Conservation (phyloP, 495 filamentous ascomycete species). For the Podospora anserina region DNA sequence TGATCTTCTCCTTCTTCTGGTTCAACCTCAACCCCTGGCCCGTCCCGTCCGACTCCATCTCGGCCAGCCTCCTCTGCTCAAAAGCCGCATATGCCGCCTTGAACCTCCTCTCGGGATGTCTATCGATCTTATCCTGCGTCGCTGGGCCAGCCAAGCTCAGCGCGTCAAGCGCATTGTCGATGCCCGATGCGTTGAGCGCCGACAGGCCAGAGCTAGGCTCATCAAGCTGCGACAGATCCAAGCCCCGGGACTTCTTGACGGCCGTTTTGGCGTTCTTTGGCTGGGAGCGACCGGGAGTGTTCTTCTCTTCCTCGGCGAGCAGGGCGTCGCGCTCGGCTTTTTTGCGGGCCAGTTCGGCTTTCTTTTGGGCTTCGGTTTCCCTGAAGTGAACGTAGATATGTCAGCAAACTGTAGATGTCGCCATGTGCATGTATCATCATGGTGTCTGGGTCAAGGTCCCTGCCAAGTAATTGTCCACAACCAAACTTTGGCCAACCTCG, state of each 20-base stretch:
- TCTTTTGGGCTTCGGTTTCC: conserved; percentile 81
- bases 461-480: background rate
- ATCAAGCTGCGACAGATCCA: conserved; percentile 70
- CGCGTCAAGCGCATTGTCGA: conserved; percentile 88
- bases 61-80: conserved; percentile 76
- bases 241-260: conserved; percentile 63
- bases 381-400: conserved; percentile 40
- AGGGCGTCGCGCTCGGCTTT: conserved; percentile 84
- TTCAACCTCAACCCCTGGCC: conserved; percentile 70
- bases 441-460: background rate
- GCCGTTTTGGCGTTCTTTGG: conserved; percentile 58
- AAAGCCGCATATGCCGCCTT: conserved; percentile 85
- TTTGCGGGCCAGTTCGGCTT: conserved; percentile 77
- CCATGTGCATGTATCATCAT: background rate
- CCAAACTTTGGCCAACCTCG: background rate
- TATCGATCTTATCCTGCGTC: conserved; percentile 63
- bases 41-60: conserved; percentile 74
- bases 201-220: conserved; percentile 40
- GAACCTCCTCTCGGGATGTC: conserved; percentile 79
- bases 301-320: conserved; percentile 81
- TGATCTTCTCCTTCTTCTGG: conserved; percentile 73
- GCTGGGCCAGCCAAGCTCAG: conserved; percentile 58
- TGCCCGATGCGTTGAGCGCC: conserved; percentile 73
- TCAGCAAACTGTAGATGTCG: conserved; percentile 15
- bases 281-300: conserved; percentile 56